Conservation (phyloP, 768 basidiomycete genomes). For the Amyloporia xantha region DNA sequence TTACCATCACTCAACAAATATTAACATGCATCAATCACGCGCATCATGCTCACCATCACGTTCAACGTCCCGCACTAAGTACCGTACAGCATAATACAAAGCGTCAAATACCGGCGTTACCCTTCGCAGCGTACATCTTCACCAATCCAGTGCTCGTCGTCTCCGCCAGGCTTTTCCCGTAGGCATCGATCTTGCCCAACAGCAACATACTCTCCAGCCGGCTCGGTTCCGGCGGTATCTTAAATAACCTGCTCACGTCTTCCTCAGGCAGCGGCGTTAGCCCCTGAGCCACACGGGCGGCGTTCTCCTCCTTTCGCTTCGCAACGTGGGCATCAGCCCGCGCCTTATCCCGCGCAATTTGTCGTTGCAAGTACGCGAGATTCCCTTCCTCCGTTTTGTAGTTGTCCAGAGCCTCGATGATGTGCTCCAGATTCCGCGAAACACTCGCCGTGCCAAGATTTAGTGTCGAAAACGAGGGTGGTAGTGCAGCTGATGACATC, state of each 20-base stretch:
- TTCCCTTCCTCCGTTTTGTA: conserved; percentile 92
- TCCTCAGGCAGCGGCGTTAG: conserved; percentile 84
- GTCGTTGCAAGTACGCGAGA: conserved; percentile 79
- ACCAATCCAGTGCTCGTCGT: conserved; percentile 55
- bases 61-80: no score
- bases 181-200: conserved; percentile 82
- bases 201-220: conserved; percentile 82
- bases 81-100: neutral
- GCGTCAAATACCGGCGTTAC: conserved; percentile 20
- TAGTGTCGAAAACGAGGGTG: conserved; percentile 60
- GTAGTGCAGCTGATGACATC: conserved; percentile 37
- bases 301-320: conserved; percentile 89
- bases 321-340: conserved; percentile 73
- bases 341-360: conserved; percentile 79
- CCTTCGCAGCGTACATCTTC: conserved; percentile 77
- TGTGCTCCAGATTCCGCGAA: conserved; percentile 73
- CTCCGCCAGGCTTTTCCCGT: conserved; percentile 69
- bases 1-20: neutral
- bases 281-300: conserved; percentile 70
- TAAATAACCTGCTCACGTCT: conserved; percentile 77
- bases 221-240: conserved; percentile 83
- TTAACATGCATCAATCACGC: neutral
- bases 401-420: conserved; percentile 78
- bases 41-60: neutral
- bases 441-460: conserved; percentile 66